A percentile compares a stretch with the other conserved stretches of the same genome.
Evolutionary conservation across 2,329 filamentous ascomycete species (phyloP).

Genomic region (Exophiala bonariae): DNA sequence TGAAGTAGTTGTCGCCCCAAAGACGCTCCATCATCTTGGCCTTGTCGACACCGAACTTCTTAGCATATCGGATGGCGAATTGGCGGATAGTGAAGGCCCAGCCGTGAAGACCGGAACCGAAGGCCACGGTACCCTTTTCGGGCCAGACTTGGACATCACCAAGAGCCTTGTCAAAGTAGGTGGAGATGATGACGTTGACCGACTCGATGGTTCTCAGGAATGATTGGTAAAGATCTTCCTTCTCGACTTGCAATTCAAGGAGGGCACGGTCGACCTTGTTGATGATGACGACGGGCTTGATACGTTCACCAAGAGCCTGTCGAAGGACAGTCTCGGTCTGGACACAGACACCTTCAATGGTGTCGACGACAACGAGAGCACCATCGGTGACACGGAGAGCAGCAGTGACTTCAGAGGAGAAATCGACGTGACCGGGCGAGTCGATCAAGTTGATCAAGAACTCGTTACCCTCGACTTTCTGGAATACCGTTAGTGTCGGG

Average conservation of each 20-base stretch:
- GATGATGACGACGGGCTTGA: slow-evolving; percentile 99
- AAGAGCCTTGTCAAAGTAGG: slow-evolving; percentile 94
- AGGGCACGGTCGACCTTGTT: slow-evolving; percentile 99
- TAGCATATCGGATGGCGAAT: slow-evolving; percentile 93
- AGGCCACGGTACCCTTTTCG: slow-evolving; percentile 94
- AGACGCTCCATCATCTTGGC: slow-evolving; percentile 99
- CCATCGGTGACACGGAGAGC: slow-evolving; percentile 99
- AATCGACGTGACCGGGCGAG: slow-evolving; percentile 99
- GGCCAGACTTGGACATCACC: slow-evolving; percentile 99
- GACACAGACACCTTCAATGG: slow-evolving; percentile 99
- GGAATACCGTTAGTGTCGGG: slow-evolving; percentile 29
- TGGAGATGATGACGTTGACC: slow-evolving; percentile 99
- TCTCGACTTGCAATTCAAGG: slow-evolving; percentile 95
- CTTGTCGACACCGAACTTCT: slow-evolving; percentile 99
- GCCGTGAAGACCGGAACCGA: slow-evolving; percentile 99
- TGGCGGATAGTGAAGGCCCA: slow-evolving; percentile 99
- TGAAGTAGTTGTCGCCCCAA: slow-evolving; percentile 99
- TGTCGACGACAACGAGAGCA: slow-evolving; percentile 99
- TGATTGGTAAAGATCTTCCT: slow-evolving; percentile 99
- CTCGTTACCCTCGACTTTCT: slow-evolving; percentile 86
- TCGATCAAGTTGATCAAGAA: slow-evolving; percentile 99
- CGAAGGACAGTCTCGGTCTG: slow-evolving; percentile 99
- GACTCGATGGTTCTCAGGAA: slow-evolving; percentile 99
- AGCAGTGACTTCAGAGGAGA: slow-evolving; percentile 99
- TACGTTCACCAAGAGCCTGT: slow-evolving; percentile 98